These are phyloP conservation scores for Thuidium tamariscinum DNA, from an alignment of 225 moss, liverwort and hornwort species.

Conservation along the genomic window DNA sequence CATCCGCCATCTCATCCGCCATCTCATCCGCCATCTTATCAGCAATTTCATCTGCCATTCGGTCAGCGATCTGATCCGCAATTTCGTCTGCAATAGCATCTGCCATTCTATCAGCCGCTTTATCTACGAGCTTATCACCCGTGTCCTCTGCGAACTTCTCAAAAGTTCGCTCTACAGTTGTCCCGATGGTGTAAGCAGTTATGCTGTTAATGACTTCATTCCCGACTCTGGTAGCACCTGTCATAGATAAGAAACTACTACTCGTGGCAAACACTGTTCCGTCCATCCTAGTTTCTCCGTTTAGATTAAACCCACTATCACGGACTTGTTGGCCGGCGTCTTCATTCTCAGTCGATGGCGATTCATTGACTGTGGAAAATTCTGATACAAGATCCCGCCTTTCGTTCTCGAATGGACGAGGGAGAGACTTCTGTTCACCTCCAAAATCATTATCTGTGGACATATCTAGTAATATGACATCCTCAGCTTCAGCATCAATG, in stretches of 20 bases:
- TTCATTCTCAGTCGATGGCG: background rate
- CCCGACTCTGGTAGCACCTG: background rate
- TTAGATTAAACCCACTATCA: background rate
- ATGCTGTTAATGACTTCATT: background rate
- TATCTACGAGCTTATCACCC: background rate
- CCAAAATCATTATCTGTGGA: background rate
- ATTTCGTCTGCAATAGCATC: slow-evolving; percentile 53
- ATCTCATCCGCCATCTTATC: slow-evolving; percentile 37
- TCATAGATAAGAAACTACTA: background rate
- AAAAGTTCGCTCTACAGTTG: background rate
- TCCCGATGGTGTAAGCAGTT: background rate
- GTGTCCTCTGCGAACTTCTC: slow-evolving; percentile 14
- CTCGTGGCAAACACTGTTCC: background rate
- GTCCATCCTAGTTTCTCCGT: slow-evolving; percentile 4
- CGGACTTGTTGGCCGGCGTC: background rate
- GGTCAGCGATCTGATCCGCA: slow-evolving; percentile 23
- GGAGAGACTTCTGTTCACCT: background rate
- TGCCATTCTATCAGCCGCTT: background rate
- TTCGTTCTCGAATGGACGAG: background rate
- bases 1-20: slow-evolving; percentile 29
- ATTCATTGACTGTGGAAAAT: background rate
- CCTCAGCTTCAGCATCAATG: background rate
- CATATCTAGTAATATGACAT: background rate
- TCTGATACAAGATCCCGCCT: background rate
- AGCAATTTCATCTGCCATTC: background rate